Percentiles rank a stretch among this genome's conserved stretches.
phyloP scores from a whole-genome alignment of 768 basidiomycete species.

The Galerina marginata region DNA sequence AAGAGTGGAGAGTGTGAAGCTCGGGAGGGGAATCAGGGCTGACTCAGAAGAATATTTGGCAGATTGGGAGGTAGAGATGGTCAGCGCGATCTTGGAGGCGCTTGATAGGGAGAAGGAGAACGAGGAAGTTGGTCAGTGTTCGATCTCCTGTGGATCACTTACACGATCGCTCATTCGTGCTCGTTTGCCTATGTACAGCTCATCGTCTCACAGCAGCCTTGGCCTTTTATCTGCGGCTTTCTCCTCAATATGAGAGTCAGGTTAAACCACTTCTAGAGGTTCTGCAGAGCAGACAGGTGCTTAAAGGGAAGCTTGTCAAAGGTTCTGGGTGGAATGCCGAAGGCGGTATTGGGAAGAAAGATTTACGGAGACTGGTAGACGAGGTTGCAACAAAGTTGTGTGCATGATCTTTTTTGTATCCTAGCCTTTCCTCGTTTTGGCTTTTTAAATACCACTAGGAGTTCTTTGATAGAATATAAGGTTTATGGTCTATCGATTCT shows the following conservation, averaged over 20 bases:
- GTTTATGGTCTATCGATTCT: no score
- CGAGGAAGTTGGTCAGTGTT: slow-evolving; percentile 78
- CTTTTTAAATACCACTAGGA: no score
- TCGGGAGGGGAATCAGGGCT: slow-evolving; percentile 31
- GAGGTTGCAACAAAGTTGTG: slow-evolving; percentile 63
- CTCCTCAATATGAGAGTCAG: slow-evolving; percentile 67
- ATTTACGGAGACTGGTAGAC: slow-evolving; percentile 64
- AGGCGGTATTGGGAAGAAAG: slow-evolving; percentile 64
- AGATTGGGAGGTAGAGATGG: slow-evolving; percentile 88
- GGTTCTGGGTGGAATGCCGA: slow-evolving; percentile 53
- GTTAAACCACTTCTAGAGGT: slow-evolving; percentile 69
- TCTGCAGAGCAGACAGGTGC: slow-evolving; percentile 59
- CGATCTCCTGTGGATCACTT: slow-evolving; percentile 5
- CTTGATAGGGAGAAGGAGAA: slow-evolving; percentile 69
- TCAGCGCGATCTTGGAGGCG: slow-evolving; percentile 84
- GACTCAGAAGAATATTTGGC: slow-evolving; percentile 58
- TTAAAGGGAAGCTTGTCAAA: slow-evolving; percentile 62
- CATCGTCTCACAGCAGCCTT: slow-evolving; percentile 84
- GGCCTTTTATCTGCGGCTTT: slow-evolving; percentile 75
- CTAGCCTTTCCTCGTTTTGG: not conserved
- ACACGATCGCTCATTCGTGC: slow-evolving; percentile 1
- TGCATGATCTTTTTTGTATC: slow-evolving; percentile 17
- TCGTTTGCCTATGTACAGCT: slow-evolving; percentile 46
- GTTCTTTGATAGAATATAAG: no score
- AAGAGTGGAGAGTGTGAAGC: slow-evolving; percentile 48